Conservation (phyloP, 139 green algal species). For the Spirogloea muscicola region DNA sequence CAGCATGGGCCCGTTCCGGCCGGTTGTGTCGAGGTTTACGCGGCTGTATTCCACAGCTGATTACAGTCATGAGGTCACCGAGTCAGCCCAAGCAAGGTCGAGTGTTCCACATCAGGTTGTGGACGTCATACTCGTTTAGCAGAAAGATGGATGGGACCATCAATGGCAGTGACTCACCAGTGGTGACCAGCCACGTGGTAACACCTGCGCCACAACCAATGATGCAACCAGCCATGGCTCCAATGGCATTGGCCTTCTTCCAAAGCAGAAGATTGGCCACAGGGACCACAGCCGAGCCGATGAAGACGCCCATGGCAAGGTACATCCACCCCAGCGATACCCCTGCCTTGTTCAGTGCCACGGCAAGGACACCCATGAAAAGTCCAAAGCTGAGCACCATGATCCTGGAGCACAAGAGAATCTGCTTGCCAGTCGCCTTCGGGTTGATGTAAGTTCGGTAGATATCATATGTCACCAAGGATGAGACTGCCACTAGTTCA, state of each 20-base stretch:
- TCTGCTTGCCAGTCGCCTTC: conserved; percentile 69
- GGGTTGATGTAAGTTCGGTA: conserved; percentile 73
- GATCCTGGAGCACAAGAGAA: conserved; percentile 65
- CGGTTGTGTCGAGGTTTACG: conserved; percentile 18
- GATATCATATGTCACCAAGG: conserved; percentile 73
- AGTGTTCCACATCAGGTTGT: no score
- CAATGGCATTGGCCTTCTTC: conserved; percentile 59
- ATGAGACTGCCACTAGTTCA: conserved; percentile 82
- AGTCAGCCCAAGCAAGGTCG: no score
- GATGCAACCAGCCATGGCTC: conserved; percentile 4
- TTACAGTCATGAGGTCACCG: no score
- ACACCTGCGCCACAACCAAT: conserved; percentile 26
- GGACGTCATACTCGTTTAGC: no score
- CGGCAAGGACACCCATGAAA: conserved; percentile 68
- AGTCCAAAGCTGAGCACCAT: conserved; percentile 66
- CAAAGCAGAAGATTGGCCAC: conserved; percentile 67
- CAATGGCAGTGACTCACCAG: no score
- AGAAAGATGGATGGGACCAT: no score
- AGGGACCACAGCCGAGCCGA: conserved; percentile 80
- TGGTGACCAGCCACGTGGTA: conserved; percentile 16
- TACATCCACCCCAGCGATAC: conserved; percentile 59
- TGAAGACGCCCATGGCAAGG: conserved; percentile 76
- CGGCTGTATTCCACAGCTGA: conserved; percentile 14
- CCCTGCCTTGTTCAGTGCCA: conserved; percentile 72
- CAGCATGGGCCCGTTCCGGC: conserved; percentile 26